Conservation (phyloP, 140 eudicot species). For the Erigeron philadelphicus region DNA sequence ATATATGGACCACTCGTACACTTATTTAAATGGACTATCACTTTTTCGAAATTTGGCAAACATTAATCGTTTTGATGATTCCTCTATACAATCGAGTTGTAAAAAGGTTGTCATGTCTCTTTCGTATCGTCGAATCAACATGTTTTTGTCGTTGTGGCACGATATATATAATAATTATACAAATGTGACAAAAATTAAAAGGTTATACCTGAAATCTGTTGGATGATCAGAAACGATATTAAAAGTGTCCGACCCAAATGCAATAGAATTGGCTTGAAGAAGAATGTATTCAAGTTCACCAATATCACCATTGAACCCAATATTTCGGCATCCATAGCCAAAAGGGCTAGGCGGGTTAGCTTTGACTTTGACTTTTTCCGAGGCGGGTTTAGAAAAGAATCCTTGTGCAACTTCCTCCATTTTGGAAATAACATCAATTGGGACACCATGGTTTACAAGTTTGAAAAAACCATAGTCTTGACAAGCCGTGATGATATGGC, state of each 20-base stretch:
- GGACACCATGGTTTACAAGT: slow-evolving; percentile 69
- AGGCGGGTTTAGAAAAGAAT: slow-evolving; percentile 48
- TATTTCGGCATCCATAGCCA: slow-evolving; percentile 78
- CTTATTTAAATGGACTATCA: slow-evolving; percentile 19
- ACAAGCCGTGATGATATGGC: slow-evolving; percentile 53
- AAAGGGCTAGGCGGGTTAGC: slow-evolving; percentile 65
- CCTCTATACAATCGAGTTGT: not conserved
- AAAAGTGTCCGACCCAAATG: slow-evolving; percentile 29
- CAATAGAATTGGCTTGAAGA: slow-evolving; percentile 53
- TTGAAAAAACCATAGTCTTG: slow-evolving; percentile 78
- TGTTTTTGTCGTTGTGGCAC: not conserved
- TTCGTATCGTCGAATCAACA: not conserved
- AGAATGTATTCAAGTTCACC: slow-evolving; percentile 91
- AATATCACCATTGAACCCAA: slow-evolving; percentile 76
- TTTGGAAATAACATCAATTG: slow-evolving; percentile 36
- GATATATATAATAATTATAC: not conserved
- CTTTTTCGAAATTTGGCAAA: not conserved
- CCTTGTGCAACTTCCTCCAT: slow-evolving; percentile 50
- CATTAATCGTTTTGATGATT: too few species aligned
- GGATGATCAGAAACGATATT: slow-evolving; percentile 40
- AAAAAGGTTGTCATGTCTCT: not conserved
- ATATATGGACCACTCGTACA: slow-evolving; percentile 21
- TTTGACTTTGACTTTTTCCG: slow-evolving; percentile 42
- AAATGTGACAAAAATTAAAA: not conserved
- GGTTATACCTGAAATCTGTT: slow-evolving; percentile 60